Evolutionary conservation across 139 green algal species (phyloP).

Genomic region (Zygnema circumcarinatum): DNA sequence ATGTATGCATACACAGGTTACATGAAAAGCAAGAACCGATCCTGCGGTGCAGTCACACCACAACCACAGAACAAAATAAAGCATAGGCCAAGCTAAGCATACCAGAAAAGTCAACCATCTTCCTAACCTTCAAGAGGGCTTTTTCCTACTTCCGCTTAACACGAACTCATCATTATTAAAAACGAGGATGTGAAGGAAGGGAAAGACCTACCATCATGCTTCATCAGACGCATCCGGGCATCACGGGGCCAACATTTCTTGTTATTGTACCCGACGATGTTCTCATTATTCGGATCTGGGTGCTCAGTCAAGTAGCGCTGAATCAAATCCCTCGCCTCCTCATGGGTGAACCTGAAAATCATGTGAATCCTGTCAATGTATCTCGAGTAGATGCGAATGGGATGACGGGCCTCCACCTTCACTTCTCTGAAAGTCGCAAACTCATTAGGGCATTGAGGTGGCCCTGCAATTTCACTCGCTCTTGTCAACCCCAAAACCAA

Average conservation of each 20-base stretch:
- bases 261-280: slow-evolving; percentile 99
- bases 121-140: too few relatives aligned
- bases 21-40: too few relatives aligned
- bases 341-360: slow-evolving; percentile 89
- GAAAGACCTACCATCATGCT: slow-evolving; percentile 82
- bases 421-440: slow-evolving; percentile 94
- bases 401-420: slow-evolving; percentile 87
- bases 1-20: too few relatives aligned
- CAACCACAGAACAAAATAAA: too few relatives aligned
- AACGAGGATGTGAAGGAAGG: neutral
- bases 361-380: slow-evolving; percentile 92
- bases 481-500: slow-evolving; percentile 96
- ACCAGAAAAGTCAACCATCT: too few relatives aligned
- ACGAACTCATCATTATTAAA: too few relatives aligned
- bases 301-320: slow-evolving; percentile 96
- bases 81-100: too few relatives aligned
- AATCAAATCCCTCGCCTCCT: slow-evolving; percentile 81
- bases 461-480: slow-evolving; percentile 91
- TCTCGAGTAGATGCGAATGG: slow-evolving; percentile 95
- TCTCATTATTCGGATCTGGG: slow-evolving; percentile 99
- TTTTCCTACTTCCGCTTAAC: too few relatives aligned
- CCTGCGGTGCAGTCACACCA: too few relatives aligned
- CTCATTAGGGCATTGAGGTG: slow-evolving; percentile 93
- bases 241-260: slow-evolving; percentile 99
- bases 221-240: slow-evolving; percentile 99